Conservation (phyloP, 306 rosid species). For the Cucurbita argyrosperma region DNA sequence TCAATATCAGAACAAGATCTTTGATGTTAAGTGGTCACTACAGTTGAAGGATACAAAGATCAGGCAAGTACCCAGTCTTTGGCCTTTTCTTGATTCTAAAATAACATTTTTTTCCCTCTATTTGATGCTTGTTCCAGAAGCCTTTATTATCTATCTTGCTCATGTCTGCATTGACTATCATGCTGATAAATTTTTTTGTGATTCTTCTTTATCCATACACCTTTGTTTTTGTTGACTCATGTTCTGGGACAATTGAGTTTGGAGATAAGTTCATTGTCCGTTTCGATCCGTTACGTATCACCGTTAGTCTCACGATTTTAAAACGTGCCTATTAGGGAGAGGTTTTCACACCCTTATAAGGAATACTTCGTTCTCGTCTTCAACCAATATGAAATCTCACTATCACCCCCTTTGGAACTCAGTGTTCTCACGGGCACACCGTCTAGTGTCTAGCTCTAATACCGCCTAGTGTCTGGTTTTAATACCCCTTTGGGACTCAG, state of each 20-base stretch:
- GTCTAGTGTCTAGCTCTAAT: too few relatives aligned
- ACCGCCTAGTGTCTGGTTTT: too few relatives aligned
- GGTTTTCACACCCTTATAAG: too few relatives aligned
- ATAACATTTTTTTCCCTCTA: too few relatives aligned
- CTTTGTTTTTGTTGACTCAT: neutral
- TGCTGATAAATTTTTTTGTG: neutral
- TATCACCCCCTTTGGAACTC: too few relatives aligned
- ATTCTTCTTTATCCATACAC: neutral
- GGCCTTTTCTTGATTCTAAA: neutral
- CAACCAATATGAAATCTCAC: too few relatives aligned
- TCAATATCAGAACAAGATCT: neutral
- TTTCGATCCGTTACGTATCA: too few relatives aligned
- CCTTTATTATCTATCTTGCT: neutral
- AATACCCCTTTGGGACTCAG: too few relatives aligned
- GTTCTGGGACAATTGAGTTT: neutral
- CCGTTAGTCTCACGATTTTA: too few relatives aligned
- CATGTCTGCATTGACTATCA: neutral
- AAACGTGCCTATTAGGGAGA: too few relatives aligned
- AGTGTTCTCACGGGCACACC: too few relatives aligned
- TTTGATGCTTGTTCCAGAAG: neutral
- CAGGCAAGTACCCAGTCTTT: neutral
- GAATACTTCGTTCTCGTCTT: too few relatives aligned
- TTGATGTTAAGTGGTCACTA: neutral
- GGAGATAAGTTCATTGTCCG: neutral
- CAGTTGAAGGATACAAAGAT: neutral